phyloP scores from a whole-genome alignment of 805 yeast species.

The Suhomyces faveliae region DNA sequence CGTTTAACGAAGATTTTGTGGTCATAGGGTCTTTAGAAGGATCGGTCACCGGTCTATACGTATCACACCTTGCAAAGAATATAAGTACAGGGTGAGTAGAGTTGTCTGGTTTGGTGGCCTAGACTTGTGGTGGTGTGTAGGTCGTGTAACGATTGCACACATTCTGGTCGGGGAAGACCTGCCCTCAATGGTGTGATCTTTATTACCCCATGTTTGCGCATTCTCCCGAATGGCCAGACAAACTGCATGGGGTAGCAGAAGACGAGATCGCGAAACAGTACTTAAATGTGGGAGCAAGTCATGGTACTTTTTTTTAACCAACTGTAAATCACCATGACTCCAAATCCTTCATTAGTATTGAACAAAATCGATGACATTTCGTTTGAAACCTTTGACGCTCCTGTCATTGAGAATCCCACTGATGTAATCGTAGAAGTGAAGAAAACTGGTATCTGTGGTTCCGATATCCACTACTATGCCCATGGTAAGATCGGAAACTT shows the following conservation, averaged over 20 bases:
- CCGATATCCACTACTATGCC: constrained; percentile 79
- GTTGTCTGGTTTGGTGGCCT: no score
- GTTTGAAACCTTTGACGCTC: constrained; percentile 67
- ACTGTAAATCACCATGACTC: not conserved
- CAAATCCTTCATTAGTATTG: constrained; percentile 59
- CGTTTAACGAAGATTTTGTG: no score
- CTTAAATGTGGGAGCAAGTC: not conserved
- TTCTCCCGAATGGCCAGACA: no score
- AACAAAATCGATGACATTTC: constrained; percentile 60
- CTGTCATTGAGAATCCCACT: constrained; percentile 58
- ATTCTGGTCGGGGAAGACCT: not conserved
- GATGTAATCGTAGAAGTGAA: constrained; percentile 74
- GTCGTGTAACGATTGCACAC: no score
- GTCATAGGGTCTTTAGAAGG: no score
- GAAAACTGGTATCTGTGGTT: constrained; percentile 86
- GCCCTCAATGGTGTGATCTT: not conserved
- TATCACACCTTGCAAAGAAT: no score
- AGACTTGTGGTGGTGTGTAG: no score
- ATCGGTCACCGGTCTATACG: no score
- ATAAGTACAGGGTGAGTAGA: no score
- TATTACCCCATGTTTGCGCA: not conserved
- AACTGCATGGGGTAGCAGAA: constrained; percentile 1
- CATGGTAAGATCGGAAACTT: constrained; percentile 80
- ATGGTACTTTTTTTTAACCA: not conserved
- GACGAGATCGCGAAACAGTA: not conserved